Evolutionary conservation across 2,329 filamentous ascomycete genomes (phyloP).

Genomic region (Rhinocladiella similis): DNA sequence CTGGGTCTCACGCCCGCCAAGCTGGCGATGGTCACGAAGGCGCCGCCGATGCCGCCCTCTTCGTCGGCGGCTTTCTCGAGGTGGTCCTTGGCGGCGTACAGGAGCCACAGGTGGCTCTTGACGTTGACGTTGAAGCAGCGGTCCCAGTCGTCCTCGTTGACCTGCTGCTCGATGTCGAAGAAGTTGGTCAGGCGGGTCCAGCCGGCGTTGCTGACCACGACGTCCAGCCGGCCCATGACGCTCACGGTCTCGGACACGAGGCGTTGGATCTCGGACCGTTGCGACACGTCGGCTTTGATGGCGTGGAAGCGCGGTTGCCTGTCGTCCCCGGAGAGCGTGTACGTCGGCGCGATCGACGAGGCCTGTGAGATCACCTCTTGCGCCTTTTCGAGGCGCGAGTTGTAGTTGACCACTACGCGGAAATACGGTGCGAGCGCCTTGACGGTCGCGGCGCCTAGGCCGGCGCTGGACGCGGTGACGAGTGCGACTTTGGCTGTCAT

Average conservation of each 20-base stretch:
- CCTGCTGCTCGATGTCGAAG: slow-evolving; percentile 29
- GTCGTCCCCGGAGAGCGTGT: background rate
- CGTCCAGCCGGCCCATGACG: slow-evolving; percentile 49
- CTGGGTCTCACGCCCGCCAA: slow-evolving; percentile 63
- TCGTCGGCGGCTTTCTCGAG: slow-evolving; percentile 49
- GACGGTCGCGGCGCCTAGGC: slow-evolving; percentile 29
- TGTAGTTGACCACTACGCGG: slow-evolving; percentile 31
- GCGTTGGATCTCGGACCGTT: slow-evolving; percentile 32
- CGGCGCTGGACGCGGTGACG: slow-evolving; percentile 30
- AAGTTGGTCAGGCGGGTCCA: slow-evolving; percentile 43
- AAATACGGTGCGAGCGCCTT: slow-evolving; percentile 28
- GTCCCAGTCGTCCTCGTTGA: slow-evolving; percentile 59
- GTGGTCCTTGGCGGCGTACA: slow-evolving; percentile 55
- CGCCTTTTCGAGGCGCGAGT: slow-evolving; percentile 29
- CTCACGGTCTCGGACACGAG: slow-evolving; percentile 46
- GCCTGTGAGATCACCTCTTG: slow-evolving; percentile 28
- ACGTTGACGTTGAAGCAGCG: slow-evolving; percentile 62
- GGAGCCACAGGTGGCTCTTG: slow-evolving; percentile 61
- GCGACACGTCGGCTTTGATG: slow-evolving; percentile 28
- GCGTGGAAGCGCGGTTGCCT: slow-evolving; percentile 26
- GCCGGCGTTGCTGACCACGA: slow-evolving; percentile 44
- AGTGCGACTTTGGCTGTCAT: slow-evolving; percentile 26
- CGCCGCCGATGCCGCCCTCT: slow-evolving; percentile 17
- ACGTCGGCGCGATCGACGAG: slow-evolving; percentile 20
- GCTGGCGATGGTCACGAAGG: slow-evolving; percentile 35